phyloP scores from a whole-genome alignment of 2,329 filamentous ascomycete genomes.

The Xylariaceae sp. region DNA sequence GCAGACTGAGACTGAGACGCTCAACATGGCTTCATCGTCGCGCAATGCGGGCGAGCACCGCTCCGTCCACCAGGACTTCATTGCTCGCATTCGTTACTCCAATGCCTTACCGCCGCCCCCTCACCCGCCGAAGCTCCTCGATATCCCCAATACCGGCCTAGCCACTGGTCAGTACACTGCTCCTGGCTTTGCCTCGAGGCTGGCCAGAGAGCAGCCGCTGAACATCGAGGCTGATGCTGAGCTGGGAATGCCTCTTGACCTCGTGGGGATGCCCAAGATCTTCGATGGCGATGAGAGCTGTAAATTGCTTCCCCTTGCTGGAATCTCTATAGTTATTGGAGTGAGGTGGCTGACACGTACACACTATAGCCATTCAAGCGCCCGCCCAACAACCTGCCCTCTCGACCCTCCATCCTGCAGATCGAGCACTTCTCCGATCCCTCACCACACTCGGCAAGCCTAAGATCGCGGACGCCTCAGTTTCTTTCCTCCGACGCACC shows the following conservation, averaged over 20 bases:
- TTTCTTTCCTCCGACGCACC: constrained; percentile 92
- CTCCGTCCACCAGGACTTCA: constrained; percentile 88
- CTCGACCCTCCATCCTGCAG: constrained; percentile 83
- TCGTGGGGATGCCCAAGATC: constrained; percentile 90
- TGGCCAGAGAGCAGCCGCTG: constrained; percentile 86
- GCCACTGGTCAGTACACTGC: constrained; percentile 85
- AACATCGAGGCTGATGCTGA: constrained; percentile 98
- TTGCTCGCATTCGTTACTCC: constrained; percentile 90
- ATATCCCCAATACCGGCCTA: constrained; percentile 91
- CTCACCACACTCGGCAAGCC: constrained; percentile 83
- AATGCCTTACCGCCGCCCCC: constrained; percentile 94
- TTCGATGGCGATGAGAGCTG: constrained; percentile 94
- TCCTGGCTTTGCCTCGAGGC: constrained; percentile 81
- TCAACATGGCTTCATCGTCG: constrained; percentile 42
- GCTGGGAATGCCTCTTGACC: constrained; percentile 93
- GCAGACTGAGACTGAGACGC: too few relatives aligned
- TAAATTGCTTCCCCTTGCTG: constrained; percentile 46
- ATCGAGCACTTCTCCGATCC: constrained; percentile 79
- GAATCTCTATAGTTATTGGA: neutral
- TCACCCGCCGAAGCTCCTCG: constrained; percentile 91
- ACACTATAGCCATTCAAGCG: constrained; percentile 71
- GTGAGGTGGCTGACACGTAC: constrained; percentile 12
- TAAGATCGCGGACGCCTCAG: constrained; percentile 70
- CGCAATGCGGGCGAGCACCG: constrained; percentile 49
- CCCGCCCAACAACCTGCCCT: constrained; percentile 67